Evolutionary conservation across 2,329 filamentous ascomycete species (phyloP).

Genomic region (Aspergillus pseudoviridinutans): DNA sequence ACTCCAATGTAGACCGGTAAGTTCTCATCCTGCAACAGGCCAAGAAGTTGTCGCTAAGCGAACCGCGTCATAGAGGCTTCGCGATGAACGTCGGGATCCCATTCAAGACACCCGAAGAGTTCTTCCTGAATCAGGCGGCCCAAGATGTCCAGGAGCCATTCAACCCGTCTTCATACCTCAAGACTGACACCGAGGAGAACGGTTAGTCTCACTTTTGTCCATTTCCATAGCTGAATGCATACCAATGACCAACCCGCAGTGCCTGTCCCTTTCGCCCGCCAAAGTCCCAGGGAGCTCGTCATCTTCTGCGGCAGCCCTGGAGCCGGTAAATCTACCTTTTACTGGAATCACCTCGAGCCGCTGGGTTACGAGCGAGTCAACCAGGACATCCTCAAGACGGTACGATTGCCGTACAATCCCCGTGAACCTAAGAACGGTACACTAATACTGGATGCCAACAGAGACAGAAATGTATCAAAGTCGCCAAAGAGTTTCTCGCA

Average conservation of each 20-base stretch:
- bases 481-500: constrained; percentile 62
- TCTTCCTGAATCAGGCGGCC: constrained; percentile 67
- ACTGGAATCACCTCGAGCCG: constrained; percentile 70
- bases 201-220: constrained; percentile 22
- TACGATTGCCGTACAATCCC: constrained; percentile 23
- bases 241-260: constrained; percentile 9
- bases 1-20: constrained; percentile 58
- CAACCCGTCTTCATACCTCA: constrained; percentile 60
- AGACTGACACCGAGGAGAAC: constrained; percentile 24
- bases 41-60: not conserved
- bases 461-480: constrained; percentile 65
- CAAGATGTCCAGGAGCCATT: constrained; percentile 67
- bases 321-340: constrained; percentile 89
- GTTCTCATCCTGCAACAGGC: constrained; percentile 2
- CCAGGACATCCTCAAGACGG: constrained; percentile 79
- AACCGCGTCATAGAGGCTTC: constrained; percentile 60
- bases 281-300: constrained; percentile 67
- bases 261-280: constrained; percentile 50
- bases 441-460: constrained; percentile 23
- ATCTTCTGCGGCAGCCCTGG: constrained; percentile 86
- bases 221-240: not conserved
- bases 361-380: constrained; percentile 82
- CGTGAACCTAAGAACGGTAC: not conserved
- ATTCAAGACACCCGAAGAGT: constrained; percentile 88
- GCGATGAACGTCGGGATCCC: constrained; percentile 76